Base-by-base conservation (phyloP, 2,329 filamentous ascomycete genomes). In the Phyllosticta capitalensis region DNA sequence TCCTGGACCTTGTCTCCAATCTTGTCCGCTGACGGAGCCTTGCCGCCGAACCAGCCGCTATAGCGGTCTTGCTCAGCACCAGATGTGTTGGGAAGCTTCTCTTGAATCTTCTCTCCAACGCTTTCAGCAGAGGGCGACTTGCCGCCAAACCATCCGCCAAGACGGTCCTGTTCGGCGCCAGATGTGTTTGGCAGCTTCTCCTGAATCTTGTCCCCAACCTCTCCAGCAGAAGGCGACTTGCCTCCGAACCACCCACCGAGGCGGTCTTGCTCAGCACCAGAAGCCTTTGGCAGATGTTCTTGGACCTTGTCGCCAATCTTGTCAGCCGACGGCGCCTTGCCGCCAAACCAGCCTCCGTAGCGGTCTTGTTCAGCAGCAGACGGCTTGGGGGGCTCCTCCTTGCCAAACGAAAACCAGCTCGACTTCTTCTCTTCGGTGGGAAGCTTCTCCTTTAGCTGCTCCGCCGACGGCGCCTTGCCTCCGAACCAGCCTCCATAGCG, bases 101-200 rank as follows among this genome's bases (percentile, higher is more conserved):
- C 51, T 50, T 50, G 9, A 17, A 50, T 17, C 17, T 50, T 50
- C 48, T 50, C 48, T 9, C 1, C 17, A 4, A 21, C 48, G 1
- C 7, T 10, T 19, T 10, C 5, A 24, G 14, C 20, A 14, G 3
- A 53, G 14, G 9, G 28, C 20, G 3, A n/a, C 24, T 28, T 56
- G 48, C 54, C 49, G 22, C 55, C 51, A 19, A 56, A 61, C 50
- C 52, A 54, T 12, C 50, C 54, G 2, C 33, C 38, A 12, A 30
- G 57, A 9, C 59, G 59, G 20, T 61, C 59, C n/a, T 61, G 59
- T 26, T 61, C 59, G 2, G 59, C 59, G 17, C 59, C 59, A 14
- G 54, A 61, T 1, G n/a, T 20, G 22, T 59, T 38, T 5, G 57
- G 57, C 9, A 59, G 14, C 10, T 55, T 21, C 14, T 55, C 33